Conservation (phyloP, 2,329 filamentous ascomycete species). For the Penicillium palitans region DNA sequence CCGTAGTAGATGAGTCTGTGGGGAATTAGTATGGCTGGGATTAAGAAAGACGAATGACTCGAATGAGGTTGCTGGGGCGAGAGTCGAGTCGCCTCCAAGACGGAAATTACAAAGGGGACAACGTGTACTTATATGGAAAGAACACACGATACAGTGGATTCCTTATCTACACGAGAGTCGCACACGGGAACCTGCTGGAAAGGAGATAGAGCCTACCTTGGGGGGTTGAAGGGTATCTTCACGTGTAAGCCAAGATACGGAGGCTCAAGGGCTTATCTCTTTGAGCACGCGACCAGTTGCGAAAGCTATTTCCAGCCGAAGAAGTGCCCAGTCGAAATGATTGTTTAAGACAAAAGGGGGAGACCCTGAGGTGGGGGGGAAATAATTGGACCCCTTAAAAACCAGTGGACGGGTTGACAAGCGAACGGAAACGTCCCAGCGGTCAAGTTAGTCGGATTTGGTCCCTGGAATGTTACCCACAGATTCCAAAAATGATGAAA, state of each 20-base stretch:
- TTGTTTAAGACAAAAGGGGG: constrained; percentile 3
- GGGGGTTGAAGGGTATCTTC: background rate
- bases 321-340: background rate
- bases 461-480: constrained; percentile 11
- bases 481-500: background rate
- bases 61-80: constrained; percentile 7
- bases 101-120: constrained; percentile 14
- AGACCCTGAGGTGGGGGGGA: constrained; percentile 19
- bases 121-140: constrained; percentile 6
- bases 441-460: constrained; percentile 7
- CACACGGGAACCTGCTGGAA: constrained; percentile 1
- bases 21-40: constrained; percentile 22
- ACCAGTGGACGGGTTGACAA: constrained; percentile 13
- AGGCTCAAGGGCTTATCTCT: constrained; percentile 1
- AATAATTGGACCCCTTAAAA: constrained; percentile 16
- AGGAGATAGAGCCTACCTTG: constrained; percentile 29
- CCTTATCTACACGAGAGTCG: constrained; percentile 14
- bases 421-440: constrained; percentile 22
- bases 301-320: background rate
- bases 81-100: constrained; percentile 3
- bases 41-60: constrained; percentile 12
- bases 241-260: constrained; percentile 9
- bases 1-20: constrained; percentile 32
- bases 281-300: constrained; percentile 13
- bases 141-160: constrained; percentile 9